Conservation (phyloP, 1,284 basidiomycete species). For the Blastosporella zonata region DNA sequence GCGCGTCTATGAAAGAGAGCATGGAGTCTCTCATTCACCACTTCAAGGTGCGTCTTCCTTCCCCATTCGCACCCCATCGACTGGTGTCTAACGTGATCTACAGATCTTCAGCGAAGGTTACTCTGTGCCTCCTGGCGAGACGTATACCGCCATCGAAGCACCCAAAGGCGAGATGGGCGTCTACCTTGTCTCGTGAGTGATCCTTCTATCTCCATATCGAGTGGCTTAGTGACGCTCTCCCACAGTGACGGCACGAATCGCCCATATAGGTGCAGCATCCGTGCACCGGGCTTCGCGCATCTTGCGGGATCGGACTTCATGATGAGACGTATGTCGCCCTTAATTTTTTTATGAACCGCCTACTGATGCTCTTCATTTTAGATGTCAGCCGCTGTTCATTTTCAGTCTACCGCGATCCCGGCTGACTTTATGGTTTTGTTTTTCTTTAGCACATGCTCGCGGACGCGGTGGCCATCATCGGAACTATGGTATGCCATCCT, state of each 20-base stretch:
- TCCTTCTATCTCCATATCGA: slow-evolving; percentile 27
- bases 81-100: background rate
- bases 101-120: slow-evolving; percentile 96
- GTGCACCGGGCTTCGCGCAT: slow-evolving; percentile 92
- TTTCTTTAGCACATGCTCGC: slow-evolving; percentile 76
- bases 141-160: slow-evolving; percentile 96
- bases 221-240: slow-evolving; percentile 3
- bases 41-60: slow-evolving; percentile 70
- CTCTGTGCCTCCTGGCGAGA: slow-evolving; percentile 97
- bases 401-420: background rate
- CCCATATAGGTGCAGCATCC: slow-evolving; percentile 93
- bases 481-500: slow-evolving; percentile 75
- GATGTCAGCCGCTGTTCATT: slow-evolving; percentile 46
- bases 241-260: slow-evolving; percentile 84
- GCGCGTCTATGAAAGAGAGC: slow-evolving; percentile 98
- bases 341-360: slow-evolving; percentile 5
- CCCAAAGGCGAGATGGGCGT: slow-evolving; percentile 99
- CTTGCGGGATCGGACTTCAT: slow-evolving; percentile 92
- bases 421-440: slow-evolving; percentile 24
- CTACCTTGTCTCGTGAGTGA: slow-evolving; percentile 79
- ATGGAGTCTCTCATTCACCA: slow-evolving; percentile 99
- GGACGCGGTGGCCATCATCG: slow-evolving; percentile 90
- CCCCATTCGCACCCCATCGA: background rate
- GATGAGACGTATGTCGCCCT: slow-evolving; percentile 71
- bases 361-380: slow-evolving; percentile 25